These are phyloP conservation scores for Mycena vitilis DNA, from an alignment of 768 basidiomycete genomes.

Conservation along the genomic window DNA sequence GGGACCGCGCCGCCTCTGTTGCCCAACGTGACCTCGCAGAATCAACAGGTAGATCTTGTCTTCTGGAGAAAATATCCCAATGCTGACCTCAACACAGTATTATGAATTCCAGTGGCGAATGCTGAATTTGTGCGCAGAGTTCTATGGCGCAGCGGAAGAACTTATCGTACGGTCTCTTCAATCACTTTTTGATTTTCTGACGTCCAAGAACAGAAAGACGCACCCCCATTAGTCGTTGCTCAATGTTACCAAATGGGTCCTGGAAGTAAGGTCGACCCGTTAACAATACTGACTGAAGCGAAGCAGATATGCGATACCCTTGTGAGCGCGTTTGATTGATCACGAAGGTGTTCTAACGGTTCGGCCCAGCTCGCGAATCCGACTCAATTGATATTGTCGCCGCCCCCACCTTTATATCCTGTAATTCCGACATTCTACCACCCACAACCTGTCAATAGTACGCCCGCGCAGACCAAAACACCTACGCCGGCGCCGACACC, in stretches of 20 bases:
- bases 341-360: constrained; percentile 29
- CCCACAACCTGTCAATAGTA: constrained; percentile 39
- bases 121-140: constrained; percentile 84
- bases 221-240: constrained; percentile 78
- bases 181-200: constrained; percentile 24
- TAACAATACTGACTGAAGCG: constrained; percentile 79
- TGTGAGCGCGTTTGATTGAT: constrained; percentile 51
- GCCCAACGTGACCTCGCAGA: constrained; percentile 47
- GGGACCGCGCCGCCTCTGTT: constrained; percentile 52
- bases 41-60: constrained; percentile 26
- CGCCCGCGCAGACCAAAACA: constrained; percentile 44
- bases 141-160: constrained; percentile 88
- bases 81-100: constrained; percentile 48
- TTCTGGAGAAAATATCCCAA: neutral
- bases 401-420: constrained; percentile 71
- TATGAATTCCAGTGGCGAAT: constrained; percentile 91
- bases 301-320: constrained; percentile 83
- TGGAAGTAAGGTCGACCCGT: constrained; percentile 75
- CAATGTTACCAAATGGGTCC: constrained; percentile 86
- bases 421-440: constrained; percentile 58
- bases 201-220: constrained; percentile 56
- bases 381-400: constrained; percentile 71
- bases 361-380: constrained; percentile 75
- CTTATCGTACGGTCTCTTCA: constrained; percentile 69
- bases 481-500: constrained; percentile 40